phyloP scores from a whole-genome alignment of 176 grass and related monocot genomes.

The Luzula sylvatica region DNA sequence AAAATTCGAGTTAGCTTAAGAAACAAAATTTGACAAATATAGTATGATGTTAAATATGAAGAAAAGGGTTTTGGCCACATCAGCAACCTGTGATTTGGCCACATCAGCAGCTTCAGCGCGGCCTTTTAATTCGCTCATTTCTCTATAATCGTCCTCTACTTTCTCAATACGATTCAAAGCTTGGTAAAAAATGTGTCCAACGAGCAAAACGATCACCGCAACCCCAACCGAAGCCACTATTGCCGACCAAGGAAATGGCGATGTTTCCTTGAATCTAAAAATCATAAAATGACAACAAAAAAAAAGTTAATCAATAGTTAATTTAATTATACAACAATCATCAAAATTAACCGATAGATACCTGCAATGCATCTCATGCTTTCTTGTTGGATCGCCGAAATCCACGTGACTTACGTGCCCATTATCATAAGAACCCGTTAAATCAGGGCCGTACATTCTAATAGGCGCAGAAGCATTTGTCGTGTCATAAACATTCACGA shows the following conservation, averaged over 20 bases:
- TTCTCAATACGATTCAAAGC: constrained; percentile 58
- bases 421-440: constrained; percentile 18
- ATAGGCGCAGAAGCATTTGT: constrained; percentile 51
- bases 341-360: too few species aligned
- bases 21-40: constrained; percentile 9
- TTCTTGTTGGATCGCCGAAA: constrained; percentile 63
- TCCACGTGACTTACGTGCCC: constrained; percentile 34
- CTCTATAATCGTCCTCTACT: constrained; percentile 48
- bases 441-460: constrained; percentile 62
- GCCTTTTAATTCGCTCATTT: constrained; percentile 58
- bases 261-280: constrained; percentile 55
- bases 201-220: constrained; percentile 63
- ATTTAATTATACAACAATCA: too few species aligned
- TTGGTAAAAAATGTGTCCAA: constrained; percentile 64
- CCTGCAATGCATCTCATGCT: constrained; percentile 90
- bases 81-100: constrained; percentile 62
- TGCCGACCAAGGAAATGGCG: constrained; percentile 52
- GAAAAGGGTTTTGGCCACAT: neutral
- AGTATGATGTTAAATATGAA: neutral
- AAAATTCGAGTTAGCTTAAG: constrained; percentile 27
- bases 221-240: constrained; percentile 42
- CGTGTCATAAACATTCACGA: constrained; percentile 64
- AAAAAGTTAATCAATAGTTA: too few species aligned
- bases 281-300: too few species aligned
- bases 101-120: constrained; percentile 76